Base-by-base conservation (phyloP, 345 rosid species). In the Clarkia xantiana region DNA sequence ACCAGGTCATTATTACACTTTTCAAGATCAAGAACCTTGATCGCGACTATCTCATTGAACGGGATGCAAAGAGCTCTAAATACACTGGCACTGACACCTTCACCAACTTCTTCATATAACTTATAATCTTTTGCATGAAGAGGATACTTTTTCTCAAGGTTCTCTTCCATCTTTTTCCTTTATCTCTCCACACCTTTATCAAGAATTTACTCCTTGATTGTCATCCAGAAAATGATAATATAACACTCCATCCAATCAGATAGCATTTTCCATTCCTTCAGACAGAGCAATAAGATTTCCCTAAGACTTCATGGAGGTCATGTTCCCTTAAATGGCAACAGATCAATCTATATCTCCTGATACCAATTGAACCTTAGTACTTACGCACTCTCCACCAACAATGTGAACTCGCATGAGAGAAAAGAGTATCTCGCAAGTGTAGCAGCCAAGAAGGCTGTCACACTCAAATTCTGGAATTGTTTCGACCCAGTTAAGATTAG, bases 21-120 rank as follows among this genome's bases (percentile, higher is more conserved):
- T 66, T 91, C 98, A 60, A 91, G 67, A 72, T 91, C 97, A 65
- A 90, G 95, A 67, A 81, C 88, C 81, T 90, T 90, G 71, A 90
- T 73, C 16, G 97, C 97, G 53, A 91, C 94, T 18, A 66, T 75
- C 61, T 78, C 85, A 72, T 86, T 81, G 48, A 91, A 75, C 3
- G 96, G 96, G 64, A 81, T 58, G 66, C 98, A 91, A 55, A 91
- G 82, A 68, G 98, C 96, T 66, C 93, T 79, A 54, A 66, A 59
- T 56, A 91, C 97, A 49, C 77, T 74, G 42, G 97, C 94, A 45
- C 97, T 90, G 58, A 86, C 96, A 60, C 97, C 97, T 67, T 90
- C 97, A 42, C 97, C 97, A 62, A 90, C 80, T 62, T 90, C 97
- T 76, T 90, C 97, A 53, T 69, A 77, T 60, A 81, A 69, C 63